Conservation (phyloP, 305 asterid genomes). For the Solanum chacoense region DNA sequence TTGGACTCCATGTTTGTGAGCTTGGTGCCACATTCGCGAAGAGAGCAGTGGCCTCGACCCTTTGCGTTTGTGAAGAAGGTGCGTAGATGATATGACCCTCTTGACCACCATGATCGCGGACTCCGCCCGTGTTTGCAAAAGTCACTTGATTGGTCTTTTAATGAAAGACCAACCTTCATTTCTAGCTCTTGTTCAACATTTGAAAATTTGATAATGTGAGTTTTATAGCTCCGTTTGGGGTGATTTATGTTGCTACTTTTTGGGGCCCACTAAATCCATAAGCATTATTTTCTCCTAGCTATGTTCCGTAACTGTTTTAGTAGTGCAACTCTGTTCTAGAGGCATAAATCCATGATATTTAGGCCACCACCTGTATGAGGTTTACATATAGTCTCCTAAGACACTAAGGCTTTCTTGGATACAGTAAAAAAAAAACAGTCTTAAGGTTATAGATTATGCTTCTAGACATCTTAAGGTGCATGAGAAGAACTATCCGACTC, state of each 20-base stretch:
- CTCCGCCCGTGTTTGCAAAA: background rate
- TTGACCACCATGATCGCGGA: background rate
- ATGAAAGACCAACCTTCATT: background rate
- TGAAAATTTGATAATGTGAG: background rate
- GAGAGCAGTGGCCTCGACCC: background rate
- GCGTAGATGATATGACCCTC: rapidly evolving
- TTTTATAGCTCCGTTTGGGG: too few species aligned
- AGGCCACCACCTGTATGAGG: background rate
- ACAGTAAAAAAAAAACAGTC: background rate
- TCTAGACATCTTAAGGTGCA: too few species aligned
- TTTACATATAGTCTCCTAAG: background rate
- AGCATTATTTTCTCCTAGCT: background rate
- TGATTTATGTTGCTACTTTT: too few species aligned
- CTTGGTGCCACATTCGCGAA: background rate
- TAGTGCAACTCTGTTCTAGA: background rate
- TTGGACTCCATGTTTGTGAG: background rate
- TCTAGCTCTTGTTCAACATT: background rate
- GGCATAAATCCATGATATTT: background rate
- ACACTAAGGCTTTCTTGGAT: background rate
- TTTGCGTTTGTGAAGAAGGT: background rate
- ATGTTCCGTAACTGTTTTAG: background rate
- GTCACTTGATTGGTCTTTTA: background rate
- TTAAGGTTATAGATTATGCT: too few species aligned
- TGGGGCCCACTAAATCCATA: background rate
- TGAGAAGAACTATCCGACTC: too few species aligned